Evolutionary conservation across 1,284 basidiomycete species (phyloP), one percentile per base, ranked within the genome.

Genomic region (Papiliotrema fonsecae): DNA sequence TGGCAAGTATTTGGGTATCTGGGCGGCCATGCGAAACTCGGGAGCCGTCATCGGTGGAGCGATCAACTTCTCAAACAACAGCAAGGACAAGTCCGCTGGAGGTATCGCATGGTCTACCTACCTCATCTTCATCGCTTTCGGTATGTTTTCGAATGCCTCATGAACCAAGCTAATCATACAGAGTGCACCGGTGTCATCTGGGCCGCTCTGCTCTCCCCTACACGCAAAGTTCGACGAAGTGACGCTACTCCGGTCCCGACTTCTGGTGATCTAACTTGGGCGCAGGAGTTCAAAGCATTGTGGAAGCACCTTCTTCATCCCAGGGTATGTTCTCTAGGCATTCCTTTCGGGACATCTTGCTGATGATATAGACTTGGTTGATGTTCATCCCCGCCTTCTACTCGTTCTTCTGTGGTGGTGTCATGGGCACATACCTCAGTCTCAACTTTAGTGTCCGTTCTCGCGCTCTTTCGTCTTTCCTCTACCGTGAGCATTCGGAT

Each of bases 361-460:
- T n/a, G n/a, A n/a, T n/a, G n/a, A n/a, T 41, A 16, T 27, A 58
- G 55, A 60, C 58, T 16, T 52, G 47, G 48, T 49, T 61, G 24
- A 46, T 64, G 21, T 49, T 54, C 47, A 42, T 65, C 45, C 61
- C 61, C 10, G 54, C 58, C 3, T 56, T 63, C 53, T 65, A 60
- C 42, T 53, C 50, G 3, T 62, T 58, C 54, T 65, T 62, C 54
- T 62, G 54, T 46, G 60, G 60, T 11, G 64, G 61, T 10, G 49
- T 49, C 4, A 56, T 47, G 39, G 45, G 51, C 11, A 68, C 60
- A 7, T 67, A 69, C 45, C 57, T 68, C 35, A 50, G 61, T 6
- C 31, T 53, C 2, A 54, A 64, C 48, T 69, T 67, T 36, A 55
- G 55, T 19, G 60, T 65, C 30, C 59, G 64, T 32, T 58, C 64